phyloP scores from a whole-genome alignment of 345 rosid species.

The Salix suchowensis region DNA sequence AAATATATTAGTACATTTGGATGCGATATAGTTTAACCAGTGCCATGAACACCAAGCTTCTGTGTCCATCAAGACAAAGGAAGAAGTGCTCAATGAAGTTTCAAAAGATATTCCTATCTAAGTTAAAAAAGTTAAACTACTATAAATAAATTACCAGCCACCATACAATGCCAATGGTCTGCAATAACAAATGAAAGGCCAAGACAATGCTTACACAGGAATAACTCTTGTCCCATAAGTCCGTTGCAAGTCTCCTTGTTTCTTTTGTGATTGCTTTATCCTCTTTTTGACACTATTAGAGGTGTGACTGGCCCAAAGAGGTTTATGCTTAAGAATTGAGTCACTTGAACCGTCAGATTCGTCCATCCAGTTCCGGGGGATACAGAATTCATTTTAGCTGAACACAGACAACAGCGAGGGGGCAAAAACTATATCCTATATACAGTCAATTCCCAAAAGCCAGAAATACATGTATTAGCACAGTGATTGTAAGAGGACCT shows the following conservation, averaged over 20 bases:
- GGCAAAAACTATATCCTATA: neutral
- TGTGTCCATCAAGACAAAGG: neutral
- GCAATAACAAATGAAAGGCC: neutral
- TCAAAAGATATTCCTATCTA: neutral
- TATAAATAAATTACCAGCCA: neutral
- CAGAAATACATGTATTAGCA: neutral
- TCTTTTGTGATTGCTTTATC: constrained; percentile 45
- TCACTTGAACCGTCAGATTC: constrained; percentile 64
- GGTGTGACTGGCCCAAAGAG: constrained; percentile 79
- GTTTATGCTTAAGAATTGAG: constrained; percentile 86
- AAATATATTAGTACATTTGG: neutral
- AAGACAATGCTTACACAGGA: constrained; percentile 72
- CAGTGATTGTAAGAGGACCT: constrained; percentile 47
- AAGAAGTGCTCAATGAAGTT: neutral
- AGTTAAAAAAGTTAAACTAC: neutral
- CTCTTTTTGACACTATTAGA: constrained; percentile 41
- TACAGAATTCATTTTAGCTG: constrained; percentile 19
- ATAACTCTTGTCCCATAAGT: constrained; percentile 97
- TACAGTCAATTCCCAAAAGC: neutral
- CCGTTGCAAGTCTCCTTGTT: constrained; percentile 67
- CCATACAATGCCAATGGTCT: neutral
- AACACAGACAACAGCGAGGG: neutral
- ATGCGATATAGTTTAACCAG: neutral
- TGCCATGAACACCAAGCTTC: neutral
- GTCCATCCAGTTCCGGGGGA: constrained; percentile 72